A percentile compares a stretch with the other conserved stretches of the same genome.
phyloP scores from a whole-genome alignment of 2,329 filamentous ascomycete genomes.

The Xylaria sp. region DNA sequence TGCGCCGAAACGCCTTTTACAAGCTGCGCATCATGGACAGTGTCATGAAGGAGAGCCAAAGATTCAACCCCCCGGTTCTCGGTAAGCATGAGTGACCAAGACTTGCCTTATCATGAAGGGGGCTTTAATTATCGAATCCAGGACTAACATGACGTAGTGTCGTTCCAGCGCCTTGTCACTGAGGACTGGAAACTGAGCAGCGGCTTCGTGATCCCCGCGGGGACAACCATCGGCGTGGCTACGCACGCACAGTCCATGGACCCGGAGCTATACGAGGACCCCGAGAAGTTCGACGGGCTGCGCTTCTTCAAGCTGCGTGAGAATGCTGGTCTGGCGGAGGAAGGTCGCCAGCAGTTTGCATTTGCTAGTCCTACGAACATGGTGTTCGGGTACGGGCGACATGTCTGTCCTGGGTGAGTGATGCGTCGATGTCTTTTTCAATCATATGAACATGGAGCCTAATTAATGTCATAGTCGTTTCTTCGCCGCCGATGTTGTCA shows the following conservation, averaged over 20 bases:
- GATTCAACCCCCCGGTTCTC: conserved; percentile 40
- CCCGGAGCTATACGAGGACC: conserved; percentile 18
- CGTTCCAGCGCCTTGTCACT: not conserved
- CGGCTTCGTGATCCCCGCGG: conserved; percentile 8
- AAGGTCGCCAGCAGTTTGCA: not conserved
- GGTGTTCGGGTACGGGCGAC: conserved; percentile 19
- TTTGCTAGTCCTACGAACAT: conserved; percentile 17
- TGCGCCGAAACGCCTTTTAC: not conserved
- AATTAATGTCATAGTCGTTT: conserved; percentile 6
- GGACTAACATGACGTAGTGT: not conserved
- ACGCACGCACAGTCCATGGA: conserved; percentile 21
- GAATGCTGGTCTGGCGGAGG: not conserved
- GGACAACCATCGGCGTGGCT: conserved; percentile 15
- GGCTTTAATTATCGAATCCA: not conserved
- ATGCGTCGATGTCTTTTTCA: not conserved
- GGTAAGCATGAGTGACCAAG: not conserved
- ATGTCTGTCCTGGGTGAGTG: conserved; percentile 18
- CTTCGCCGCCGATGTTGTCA: conserved; percentile 16
- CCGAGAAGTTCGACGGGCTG: conserved; percentile 17
- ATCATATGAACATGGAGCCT: not conserved
- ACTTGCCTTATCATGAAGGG: not conserved
- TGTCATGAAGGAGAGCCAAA: conserved; percentile 51
- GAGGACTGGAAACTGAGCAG: not conserved
- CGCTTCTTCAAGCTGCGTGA: conserved; percentile 10
- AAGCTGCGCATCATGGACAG: conserved; percentile 48